Conservation (phyloP, 2,329 filamentous ascomycete genomes). For the Fusarium dimerum region DNA sequence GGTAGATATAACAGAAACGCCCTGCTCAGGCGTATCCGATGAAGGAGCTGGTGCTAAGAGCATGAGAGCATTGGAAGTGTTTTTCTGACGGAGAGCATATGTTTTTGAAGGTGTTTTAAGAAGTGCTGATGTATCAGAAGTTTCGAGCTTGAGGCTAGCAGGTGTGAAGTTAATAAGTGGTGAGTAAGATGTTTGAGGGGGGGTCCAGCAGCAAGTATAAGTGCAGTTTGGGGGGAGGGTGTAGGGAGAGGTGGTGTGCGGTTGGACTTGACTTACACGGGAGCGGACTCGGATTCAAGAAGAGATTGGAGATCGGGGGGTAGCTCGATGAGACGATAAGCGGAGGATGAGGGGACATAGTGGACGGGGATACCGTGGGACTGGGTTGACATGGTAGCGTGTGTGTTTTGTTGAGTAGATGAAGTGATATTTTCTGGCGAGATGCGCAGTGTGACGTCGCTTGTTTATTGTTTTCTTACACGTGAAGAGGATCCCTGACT, state of each 20-base stretch:
- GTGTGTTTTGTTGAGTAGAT: neutral
- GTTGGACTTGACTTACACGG: constrained; percentile 44
- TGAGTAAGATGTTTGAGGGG: neutral
- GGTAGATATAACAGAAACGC: constrained; percentile 53
- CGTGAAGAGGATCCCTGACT: neutral
- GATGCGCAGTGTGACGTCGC: neutral
- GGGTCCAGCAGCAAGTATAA: neutral
- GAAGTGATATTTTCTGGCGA: neutral
- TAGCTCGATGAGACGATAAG: constrained; percentile 64
- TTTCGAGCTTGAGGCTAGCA: constrained; percentile 50
- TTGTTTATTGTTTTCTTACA: neutral
- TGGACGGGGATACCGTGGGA: constrained; percentile 50
- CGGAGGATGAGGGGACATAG: constrained; percentile 48
- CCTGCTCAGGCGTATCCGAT: constrained; percentile 28
- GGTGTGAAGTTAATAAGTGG: constrained; percentile 1
- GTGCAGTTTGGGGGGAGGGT: no score
- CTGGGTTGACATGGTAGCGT: constrained; percentile 47
- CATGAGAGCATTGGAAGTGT: constrained; percentile 67
- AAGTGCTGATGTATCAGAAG: constrained; percentile 51
- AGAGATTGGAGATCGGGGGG: constrained; percentile 58
- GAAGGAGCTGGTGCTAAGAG: constrained; percentile 43
- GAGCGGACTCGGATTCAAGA: constrained; percentile 55
- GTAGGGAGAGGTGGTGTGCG: neutral
- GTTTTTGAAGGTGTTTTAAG: constrained; percentile 53
- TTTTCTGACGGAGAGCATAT: constrained; percentile 65